phyloP scores from a whole-genome alignment of 2,329 filamentous ascomycete genomes.

The Ophiocordyceps camponoti-leonardi region DNA sequence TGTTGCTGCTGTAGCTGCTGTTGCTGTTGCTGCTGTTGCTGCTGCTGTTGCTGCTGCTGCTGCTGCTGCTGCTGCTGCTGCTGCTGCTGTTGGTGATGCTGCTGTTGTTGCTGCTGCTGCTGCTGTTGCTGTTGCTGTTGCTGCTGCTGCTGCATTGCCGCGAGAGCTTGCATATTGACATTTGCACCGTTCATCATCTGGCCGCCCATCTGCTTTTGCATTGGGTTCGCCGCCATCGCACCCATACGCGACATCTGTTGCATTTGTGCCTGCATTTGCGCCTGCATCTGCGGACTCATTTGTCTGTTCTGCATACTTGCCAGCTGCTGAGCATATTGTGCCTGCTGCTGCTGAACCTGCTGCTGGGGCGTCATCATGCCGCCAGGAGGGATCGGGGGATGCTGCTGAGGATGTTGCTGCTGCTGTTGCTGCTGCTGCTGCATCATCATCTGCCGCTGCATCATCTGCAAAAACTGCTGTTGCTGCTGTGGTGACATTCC shows the following conservation, averaged over 20 bases:
- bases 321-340: slow-evolving; percentile 20
- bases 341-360: slow-evolving; percentile 18
- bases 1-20: slow-evolving; percentile 12
- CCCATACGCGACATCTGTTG: slow-evolving; percentile 20
- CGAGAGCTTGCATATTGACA: slow-evolving; percentile 20
- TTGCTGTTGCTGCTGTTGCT: slow-evolving; percentile 14
- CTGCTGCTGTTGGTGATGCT: slow-evolving; percentile 12
- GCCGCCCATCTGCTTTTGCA: slow-evolving; percentile 18
- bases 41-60: slow-evolving; percentile 10
- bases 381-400: slow-evolving; percentile 12
- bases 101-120: slow-evolving; percentile 16
- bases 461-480: slow-evolving; percentile 18
- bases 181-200: slow-evolving; percentile 25
- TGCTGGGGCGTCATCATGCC: slow-evolving; percentile 23
- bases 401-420: slow-evolving; percentile 10
- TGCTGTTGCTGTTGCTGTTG: slow-evolving; percentile 16
- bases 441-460: slow-evolving; percentile 20
- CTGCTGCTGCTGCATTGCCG: slow-evolving; percentile 18
- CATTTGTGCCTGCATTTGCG: slow-evolving; percentile 17
- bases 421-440: slow-evolving; percentile 22
- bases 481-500: slow-evolving; percentile 19
- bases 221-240: slow-evolving; percentile 19
- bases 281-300: slow-evolving; percentile 20
- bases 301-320: slow-evolving; percentile 6
- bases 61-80: slow-evolving; percentile 12